Conservation (phyloP, 306 rosid genomes). For the Acacia acuminata region DNA sequence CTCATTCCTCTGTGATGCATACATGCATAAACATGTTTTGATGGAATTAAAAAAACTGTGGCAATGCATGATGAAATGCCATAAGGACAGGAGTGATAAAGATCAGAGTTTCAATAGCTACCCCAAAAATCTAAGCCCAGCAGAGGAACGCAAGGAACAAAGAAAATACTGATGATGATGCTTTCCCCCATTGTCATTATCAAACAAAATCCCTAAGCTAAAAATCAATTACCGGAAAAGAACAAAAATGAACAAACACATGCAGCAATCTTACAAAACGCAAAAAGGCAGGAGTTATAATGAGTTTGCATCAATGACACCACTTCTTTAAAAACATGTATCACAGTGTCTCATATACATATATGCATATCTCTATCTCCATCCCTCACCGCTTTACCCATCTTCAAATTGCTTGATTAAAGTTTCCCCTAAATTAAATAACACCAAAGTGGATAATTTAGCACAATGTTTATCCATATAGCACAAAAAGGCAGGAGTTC, state of each 20-base stretch:
- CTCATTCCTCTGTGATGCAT: neutral
- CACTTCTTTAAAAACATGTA: neutral
- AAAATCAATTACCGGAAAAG: neutral
- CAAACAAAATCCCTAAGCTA: neutral
- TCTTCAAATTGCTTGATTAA: constrained; percentile 1
- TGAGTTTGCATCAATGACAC: constrained; percentile 22
- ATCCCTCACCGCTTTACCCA: constrained; percentile 14
- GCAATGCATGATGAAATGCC: constrained; percentile 27
- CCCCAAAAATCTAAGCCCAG: neutral
- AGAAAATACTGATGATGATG: neutral
- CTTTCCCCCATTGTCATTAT: neutral
- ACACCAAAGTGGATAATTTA: neutral
- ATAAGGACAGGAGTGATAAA: constrained; percentile 15
- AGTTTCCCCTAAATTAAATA: constrained; percentile 12
- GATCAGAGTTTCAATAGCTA: constrained; percentile 5
- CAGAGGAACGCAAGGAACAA: constrained; percentile 3
- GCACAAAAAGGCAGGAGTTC: neutral
- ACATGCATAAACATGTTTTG: neutral
- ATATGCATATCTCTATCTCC: neutral
- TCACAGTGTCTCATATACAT: neutral
- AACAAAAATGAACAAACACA: neutral
- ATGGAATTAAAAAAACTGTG: constrained; percentile 11
- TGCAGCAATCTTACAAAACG: constrained; percentile 3
- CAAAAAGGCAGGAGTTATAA: constrained; percentile 2
- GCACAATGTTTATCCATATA: neutral